Evolutionary conservation across 352 stramenopile species (phyloP), one percentile per base, ranked within the genome.

Genomic region (Globisporangium canariense): DNA sequence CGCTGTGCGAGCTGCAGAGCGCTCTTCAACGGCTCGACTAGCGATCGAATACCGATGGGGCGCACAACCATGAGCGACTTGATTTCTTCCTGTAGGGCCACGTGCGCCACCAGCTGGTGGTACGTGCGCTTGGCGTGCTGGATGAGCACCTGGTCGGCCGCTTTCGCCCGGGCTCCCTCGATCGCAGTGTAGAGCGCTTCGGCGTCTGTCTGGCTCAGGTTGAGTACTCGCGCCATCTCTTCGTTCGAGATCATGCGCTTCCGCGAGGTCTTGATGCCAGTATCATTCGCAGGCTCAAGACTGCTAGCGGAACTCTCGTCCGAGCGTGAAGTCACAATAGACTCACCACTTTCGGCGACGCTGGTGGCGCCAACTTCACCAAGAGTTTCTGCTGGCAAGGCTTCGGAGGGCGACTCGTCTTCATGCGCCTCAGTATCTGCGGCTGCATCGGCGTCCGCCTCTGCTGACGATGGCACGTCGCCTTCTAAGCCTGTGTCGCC

Each of bases 101-200:
- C 77, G 38, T 93, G 86, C 20, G 83, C 82, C 16, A 87, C 74
- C 20, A 92, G 77, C 59, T 90, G 80, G 6, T 83, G 72, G 60
- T 94, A 93, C 25, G 81, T 89, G 25, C 76, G 75, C 57, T 73
- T 73, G 5, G 81, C 83, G 47, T 69, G 59, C 20, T 82, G 65
- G 9, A 93, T 66, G 46, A 93, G 65, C 51, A 76, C 70, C 1
- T 43, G 70, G 62, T 93, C 83, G 1, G 80, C 83, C 13, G 71
- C 74, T 68, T 91, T 93, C 16, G 76, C 68, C 25, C 88, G 72
- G 11, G 86, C 86, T 8, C 76, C 70, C 49, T 88, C 85, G 22
- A 94, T 74, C 28, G 82, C 77, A 8, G 86, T 93, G 62, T 92
- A 90, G 9, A 94, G 71, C 10, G 84, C 77, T 56, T 94, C 86